phyloP scores from a whole-genome alignment of 1,284 basidiomycete genomes.

The Ganoderma sinense region DNA sequence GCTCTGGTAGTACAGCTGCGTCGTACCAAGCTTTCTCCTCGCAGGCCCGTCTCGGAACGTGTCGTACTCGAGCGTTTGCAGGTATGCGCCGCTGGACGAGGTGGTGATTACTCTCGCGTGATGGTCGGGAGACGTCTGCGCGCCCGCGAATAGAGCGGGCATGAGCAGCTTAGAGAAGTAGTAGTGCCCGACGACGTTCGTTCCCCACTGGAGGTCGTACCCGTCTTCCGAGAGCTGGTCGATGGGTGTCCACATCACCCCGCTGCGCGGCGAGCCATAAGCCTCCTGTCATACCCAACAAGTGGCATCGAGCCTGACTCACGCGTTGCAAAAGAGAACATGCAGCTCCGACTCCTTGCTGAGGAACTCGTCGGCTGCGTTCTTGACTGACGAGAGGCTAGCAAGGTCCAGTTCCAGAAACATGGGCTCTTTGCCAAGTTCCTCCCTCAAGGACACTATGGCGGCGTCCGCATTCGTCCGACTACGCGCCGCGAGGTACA shows the following conservation, averaged over 20 bases:
- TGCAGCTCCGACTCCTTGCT: slow-evolving; percentile 56
- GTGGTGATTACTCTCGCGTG: slow-evolving; percentile 52
- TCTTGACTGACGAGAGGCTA: slow-evolving; percentile 50
- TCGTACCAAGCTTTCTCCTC: slow-evolving; percentile 36
- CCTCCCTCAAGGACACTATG: slow-evolving; percentile 50
- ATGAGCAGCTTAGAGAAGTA: slow-evolving; percentile 52
- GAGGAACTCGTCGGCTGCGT: slow-evolving; percentile 50
- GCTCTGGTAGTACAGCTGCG: slow-evolving; percentile 49
- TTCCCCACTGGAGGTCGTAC: slow-evolving; percentile 60
- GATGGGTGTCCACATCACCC: slow-evolving; percentile 53
- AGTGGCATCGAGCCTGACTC: slow-evolving; percentile 19
- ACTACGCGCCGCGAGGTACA: slow-evolving; percentile 55
- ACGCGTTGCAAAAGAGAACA: slow-evolving; percentile 63
- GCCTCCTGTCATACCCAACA: too few species aligned
- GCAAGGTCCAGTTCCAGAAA: slow-evolving; percentile 58
- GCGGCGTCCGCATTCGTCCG: slow-evolving; percentile 49
- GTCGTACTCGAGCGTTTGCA: slow-evolving; percentile 39
- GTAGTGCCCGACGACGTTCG: slow-evolving; percentile 53
- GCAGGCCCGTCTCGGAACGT: slow-evolving; percentile 39
- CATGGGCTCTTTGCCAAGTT: slow-evolving; percentile 46
- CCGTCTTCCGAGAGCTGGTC: slow-evolving; percentile 51
- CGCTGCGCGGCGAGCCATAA: slow-evolving; percentile 37
- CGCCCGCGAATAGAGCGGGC: slow-evolving; percentile 46
- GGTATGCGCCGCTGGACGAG: slow-evolving; percentile 43
- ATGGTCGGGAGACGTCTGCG: slow-evolving; percentile 38